A percentile compares a stretch with the other conserved stretches of the same genome.
Conservation (phyloP, 2,329 filamentous ascomycete species). For the Bipolaris sorokiniana region DNA sequence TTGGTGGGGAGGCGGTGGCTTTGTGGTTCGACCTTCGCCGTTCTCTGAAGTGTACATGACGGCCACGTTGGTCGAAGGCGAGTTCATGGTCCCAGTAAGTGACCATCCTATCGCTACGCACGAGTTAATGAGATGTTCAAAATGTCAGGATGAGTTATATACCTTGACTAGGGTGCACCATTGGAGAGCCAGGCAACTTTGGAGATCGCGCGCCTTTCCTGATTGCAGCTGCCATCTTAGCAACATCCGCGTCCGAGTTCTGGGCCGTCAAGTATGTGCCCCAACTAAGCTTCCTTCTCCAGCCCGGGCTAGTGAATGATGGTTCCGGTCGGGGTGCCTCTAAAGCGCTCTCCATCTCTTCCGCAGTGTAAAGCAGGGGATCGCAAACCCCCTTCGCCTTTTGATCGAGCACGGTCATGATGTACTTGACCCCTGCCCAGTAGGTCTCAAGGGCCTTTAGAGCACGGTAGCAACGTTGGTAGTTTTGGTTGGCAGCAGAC, state of each 20-base stretch:
- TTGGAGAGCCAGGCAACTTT: conserved; percentile 53
- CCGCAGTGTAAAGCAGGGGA: conserved; percentile 67
- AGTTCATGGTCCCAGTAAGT: conserved; percentile 85
- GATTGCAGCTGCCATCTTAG: conserved; percentile 42
- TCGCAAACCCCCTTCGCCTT: conserved; percentile 88
- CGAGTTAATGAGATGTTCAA: conserved; percentile 16
- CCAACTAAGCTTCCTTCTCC: conserved; percentile 56
- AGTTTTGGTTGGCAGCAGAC: conserved; percentile 83
- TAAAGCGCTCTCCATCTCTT: conserved; percentile 77
- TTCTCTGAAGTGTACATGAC: conserved; percentile 72
- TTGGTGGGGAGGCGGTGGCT: conserved; percentile 26
- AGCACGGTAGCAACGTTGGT: conserved; percentile 84
- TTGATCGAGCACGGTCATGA: conserved; percentile 83
- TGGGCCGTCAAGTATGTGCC: conserved; percentile 50
- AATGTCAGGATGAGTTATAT: not conserved
- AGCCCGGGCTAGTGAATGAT: conserved; percentile 58
- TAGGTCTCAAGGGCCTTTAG: conserved; percentile 80
- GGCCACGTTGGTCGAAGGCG: conserved; percentile 80
- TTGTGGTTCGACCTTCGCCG: conserved; percentile 34
- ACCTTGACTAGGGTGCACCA: conserved; percentile 60
- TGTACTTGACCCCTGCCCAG: conserved; percentile 87
- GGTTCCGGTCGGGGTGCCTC: conserved; percentile 60
- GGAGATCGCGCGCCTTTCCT: conserved; percentile 36
- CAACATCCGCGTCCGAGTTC: conserved; percentile 36
- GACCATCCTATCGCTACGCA: conserved; percentile 76